Conservation (phyloP, 139 green algal species). For the Yamagishiella unicocca region DNA sequence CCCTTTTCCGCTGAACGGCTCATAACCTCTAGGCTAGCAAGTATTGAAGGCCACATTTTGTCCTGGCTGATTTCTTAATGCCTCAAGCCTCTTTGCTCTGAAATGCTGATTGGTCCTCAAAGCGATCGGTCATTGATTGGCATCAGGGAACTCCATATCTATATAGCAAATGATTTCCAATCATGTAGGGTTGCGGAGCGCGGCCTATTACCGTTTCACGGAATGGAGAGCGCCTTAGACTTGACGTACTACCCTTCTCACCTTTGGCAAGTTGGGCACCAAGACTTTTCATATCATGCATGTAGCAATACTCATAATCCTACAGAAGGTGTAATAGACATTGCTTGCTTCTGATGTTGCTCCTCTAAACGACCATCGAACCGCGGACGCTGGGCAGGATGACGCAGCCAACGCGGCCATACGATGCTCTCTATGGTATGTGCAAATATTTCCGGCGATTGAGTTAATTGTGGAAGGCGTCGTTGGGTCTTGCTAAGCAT, state of each 20-base stretch:
- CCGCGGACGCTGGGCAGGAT: neutral
- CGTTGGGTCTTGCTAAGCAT: neutral
- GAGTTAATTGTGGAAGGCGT: neutral
- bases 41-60: too few relatives aligned
- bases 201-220: too few relatives aligned
- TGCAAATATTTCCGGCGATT: neutral
- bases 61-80: too few relatives aligned
- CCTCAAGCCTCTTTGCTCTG: too few relatives aligned
- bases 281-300: neutral
- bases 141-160: too few relatives aligned
- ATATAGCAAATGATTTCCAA: too few relatives aligned
- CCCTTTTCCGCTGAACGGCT: too few relatives aligned
- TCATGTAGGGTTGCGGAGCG: too few relatives aligned
- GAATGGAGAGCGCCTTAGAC: constrained; percentile 12
- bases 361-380: constrained; percentile 16
- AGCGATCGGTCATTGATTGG: too few relatives aligned
- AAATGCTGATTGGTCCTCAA: too few relatives aligned
- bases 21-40: too few relatives aligned
- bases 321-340: neutral
- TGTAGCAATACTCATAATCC: neutral
- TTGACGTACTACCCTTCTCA: neutral
- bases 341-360: neutral
- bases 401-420: constrained; percentile 51
- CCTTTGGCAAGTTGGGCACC: neutral
- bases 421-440: constrained; percentile 72